Base-by-base conservation (phyloP, 192 early-diverging fungal genomes). In the Podila horticola region DNA sequence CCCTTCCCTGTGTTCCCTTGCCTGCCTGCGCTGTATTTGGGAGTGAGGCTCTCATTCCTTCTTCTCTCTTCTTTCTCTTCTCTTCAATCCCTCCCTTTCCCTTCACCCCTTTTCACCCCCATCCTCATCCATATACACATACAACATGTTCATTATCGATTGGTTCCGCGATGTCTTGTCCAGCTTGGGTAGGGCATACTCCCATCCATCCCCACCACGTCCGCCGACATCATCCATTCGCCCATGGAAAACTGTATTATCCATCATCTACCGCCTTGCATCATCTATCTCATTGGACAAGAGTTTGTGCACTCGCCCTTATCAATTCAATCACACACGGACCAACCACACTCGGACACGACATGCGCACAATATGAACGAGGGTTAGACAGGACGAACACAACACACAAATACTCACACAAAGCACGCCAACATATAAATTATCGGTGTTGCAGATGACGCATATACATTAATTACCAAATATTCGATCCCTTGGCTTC, bases 141-240 rank as follows among this genome's bases (percentile, higher is more conserved):
- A 55, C 75, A 87, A 65, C 71, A 98, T 98, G 96, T 98, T 98
- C 86, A 88, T 99, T 74, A 90, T 98, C 79, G 95, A 95, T 86
- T 99, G 98, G 98, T 97, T 99, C 88, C 96, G 91, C 87, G 94
- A 96, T 83, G 94, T 98, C 51, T 88, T 99, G 71, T 87, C 91
- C 73, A 89, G 87, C 67, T 89, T 97, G 63, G 98, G 97, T 98
- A 92, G 85, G 90, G 83, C 20, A 48, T 19, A 38, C 19, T 31
- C 11, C n/a, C 50, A 13, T 62, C 34, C 51, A 6, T 57, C 11
- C 9, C 24, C 20, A 34, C 30, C 38, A 11, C 26, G 26, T 24
- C 6, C 20, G n/a, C n/a, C n/a, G n/a, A 1, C 22, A 31, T 30
- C 15, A n/a, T 30, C 63, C 24, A 36, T 10, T 30, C 15, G 13